Evolutionary conservation across 768 basidiomycete species (phyloP).

Genomic region (Trametes elegans): DNA sequence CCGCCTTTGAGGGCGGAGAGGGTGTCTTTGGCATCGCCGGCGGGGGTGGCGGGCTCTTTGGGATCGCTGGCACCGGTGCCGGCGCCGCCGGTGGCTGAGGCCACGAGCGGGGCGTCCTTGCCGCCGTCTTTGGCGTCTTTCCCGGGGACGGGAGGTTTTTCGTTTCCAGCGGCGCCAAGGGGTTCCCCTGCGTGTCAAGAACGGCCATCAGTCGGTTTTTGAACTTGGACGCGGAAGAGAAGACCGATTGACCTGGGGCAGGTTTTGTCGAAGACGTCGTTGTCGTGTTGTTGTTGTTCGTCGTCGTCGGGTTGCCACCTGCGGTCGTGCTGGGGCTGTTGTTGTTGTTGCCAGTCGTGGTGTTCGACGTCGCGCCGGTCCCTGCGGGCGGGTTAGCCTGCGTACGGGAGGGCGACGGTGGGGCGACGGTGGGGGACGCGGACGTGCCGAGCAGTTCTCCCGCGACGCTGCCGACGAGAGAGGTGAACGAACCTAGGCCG

Average conservation of each 20-base stretch:
- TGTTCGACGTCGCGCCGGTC: background rate
- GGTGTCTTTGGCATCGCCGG: conserved; percentile 9
- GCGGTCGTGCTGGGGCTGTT: background rate
- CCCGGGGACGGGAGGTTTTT: conserved; percentile 1
- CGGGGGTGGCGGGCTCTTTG: conserved; percentile 15
- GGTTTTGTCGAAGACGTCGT: background rate
- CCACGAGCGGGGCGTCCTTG: conserved; percentile 11
- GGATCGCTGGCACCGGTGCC: no score
- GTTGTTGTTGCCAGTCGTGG: background rate
- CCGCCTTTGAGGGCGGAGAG: conserved; percentile 10
- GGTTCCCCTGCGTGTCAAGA: conserved; percentile 17
- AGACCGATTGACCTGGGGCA: conserved; percentile 14
- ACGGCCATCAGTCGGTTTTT: conserved; percentile 20
- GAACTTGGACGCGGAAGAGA: conserved; percentile 13
- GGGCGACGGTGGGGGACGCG: conserved; percentile 8
- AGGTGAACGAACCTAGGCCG: conserved; percentile 6
- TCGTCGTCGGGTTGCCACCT: background rate
- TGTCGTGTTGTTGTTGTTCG: background rate
- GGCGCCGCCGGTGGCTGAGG: background rate
- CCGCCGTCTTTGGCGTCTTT: conserved; percentile 12
- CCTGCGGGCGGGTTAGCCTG: conserved; percentile 10
- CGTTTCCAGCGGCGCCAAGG: conserved; percentile 8
- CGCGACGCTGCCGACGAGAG: conserved; percentile 14
- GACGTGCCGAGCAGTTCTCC: conserved; percentile 18
- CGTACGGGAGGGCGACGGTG: conserved; percentile 10